Base-by-base conservation (phyloP, 2,329 filamentous ascomycete genomes). In the Penicillium sp. region DNA sequence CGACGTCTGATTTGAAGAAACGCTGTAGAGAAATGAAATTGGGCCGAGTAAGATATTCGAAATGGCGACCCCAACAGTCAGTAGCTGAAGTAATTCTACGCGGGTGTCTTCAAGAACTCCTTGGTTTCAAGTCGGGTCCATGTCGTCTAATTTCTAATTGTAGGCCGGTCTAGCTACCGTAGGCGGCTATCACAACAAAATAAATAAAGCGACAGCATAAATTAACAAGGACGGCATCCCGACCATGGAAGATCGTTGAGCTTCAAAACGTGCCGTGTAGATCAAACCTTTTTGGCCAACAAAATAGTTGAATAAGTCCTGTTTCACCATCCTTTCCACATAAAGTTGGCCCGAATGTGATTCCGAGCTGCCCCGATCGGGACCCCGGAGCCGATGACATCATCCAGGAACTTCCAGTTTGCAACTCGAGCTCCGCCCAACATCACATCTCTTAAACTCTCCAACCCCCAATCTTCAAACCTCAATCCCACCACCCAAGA, bases 361-460 rank as follows among this genome's bases (percentile, higher is more conserved):
- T 13, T 33, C 33, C 50, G 41, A 48, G 44, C 54, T 42, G 49
- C 52, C 50, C 52, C 29, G 49, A 53, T 57, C 21, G 16, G 52
- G 57, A 54, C 43, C 49, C 54, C 48, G 52, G 33, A 36, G 51
- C 55, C 54, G 51, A 60, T 60, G 58, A 60, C 58, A 60, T 60
- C 58, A 60, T 58, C 48, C 52, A 38, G 42, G 29, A 42, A n/a
- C 29, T 33, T 28, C 41, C 24, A 49, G 31, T 39, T 42, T 36
- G 26, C 44, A 43, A 36, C 46, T n/a, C 28, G 28, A 33, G 24
- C 45, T 44, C 21, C 24, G 16, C 39, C 21, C 41, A 38, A 45
- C 36, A 3, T 43, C 31, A 51, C 18, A 21, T 21, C 15, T 29
- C 39, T n/a, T 9, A 4, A n/a, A 8, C n/a, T 16, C 50, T 47